phyloP scores from a whole-genome alignment of 1,284 basidiomycete species.

The Ceratorhiza oryzae-sativae region DNA sequence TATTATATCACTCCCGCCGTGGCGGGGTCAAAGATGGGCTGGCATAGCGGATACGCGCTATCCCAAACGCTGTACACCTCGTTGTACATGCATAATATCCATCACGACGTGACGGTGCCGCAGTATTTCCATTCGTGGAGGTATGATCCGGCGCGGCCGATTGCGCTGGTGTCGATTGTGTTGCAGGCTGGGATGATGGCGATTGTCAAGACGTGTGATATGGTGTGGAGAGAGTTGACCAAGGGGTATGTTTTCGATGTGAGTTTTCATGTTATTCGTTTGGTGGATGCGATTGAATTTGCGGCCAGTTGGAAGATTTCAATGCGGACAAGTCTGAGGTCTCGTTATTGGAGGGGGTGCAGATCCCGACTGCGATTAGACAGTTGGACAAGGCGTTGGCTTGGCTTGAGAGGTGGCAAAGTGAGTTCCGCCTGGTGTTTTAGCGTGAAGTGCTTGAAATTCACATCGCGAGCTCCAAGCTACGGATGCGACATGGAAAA shows the following conservation, averaged over 20 bases:
- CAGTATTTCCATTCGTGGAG: slow-evolving; percentile 36
- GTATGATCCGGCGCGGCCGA: slow-evolving; percentile 52
- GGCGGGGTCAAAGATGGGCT: slow-evolving; percentile 68
- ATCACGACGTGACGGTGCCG: not conserved
- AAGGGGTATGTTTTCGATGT: slow-evolving; percentile 80
- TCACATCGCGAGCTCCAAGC: not conserved
- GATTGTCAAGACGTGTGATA: slow-evolving; percentile 81
- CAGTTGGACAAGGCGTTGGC: slow-evolving; percentile 66
- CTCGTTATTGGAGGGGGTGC: slow-evolving; percentile 73
- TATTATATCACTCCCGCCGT: not conserved
- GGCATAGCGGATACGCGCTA: slow-evolving; percentile 84
- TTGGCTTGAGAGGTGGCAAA: slow-evolving; percentile 54
- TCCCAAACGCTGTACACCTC: slow-evolving; percentile 87
- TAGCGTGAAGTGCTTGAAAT: not conserved
- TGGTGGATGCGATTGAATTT: slow-evolving; percentile 12
- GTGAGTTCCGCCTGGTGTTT: slow-evolving; percentile 12
- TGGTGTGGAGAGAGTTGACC: slow-evolving; percentile 80
- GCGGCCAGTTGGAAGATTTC: slow-evolving; percentile 79
- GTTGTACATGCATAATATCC: slow-evolving; percentile 75
- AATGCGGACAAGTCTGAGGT: slow-evolving; percentile 86
- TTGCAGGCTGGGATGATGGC: slow-evolving; percentile 75
- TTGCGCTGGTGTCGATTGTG: slow-evolving; percentile 70
- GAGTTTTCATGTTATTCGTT: slow-evolving; percentile 49
- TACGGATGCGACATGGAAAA: slow-evolving; percentile 22
- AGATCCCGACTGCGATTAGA: slow-evolving; percentile 64